Evolutionary conservation across 2,329 filamentous ascomycete species (phyloP), one percentile per base, ranked within the genome.

Genomic region (Colletotrichum sp.): DNA sequence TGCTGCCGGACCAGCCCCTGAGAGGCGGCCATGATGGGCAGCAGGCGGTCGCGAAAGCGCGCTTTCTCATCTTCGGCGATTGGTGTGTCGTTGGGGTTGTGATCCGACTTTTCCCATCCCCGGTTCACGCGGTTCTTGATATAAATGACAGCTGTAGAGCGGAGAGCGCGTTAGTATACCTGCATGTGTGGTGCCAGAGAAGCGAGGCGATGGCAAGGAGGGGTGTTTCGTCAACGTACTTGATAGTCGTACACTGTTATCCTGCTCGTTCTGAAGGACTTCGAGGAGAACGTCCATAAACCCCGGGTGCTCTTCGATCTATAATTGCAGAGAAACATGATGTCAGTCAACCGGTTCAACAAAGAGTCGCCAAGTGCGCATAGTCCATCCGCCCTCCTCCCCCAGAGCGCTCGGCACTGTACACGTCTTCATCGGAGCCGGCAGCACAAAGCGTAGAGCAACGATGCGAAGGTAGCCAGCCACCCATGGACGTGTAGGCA

Each of bases 121-220:
- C 96, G 94, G 85, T 95, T 96, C 85, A 99, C 94, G 84, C 96
- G 94, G 88, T 99, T 99, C 89, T 99, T 99, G 85, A 99, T 92
- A 87, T 99, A 99, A 81, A 99, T 95, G 83, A 96, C 96, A 82
- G 96, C 96, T 98, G 85, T 78, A 77, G 70, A 64, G 64, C 71
- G 74, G 80, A 69, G 79, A 68, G 72, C 59, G 52, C 30, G 66
- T 68, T 65, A 76, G 70, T 36, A 70, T 57, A 39, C 49, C 26
- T 65, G 59, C 49, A 26, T 44, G 55, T 24, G 26, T n/a, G 57
- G 26, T 15, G 15, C 32, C 18, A 34, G 13, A 26, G 34, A 16
- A 21, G 49, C 68, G 24, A 39, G 32, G 44, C 59, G 16, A 59
- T 55, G 55, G 62, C 26, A 65, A 52, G 70, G 76, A 71, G 77